Conservation (phyloP, 2,329 filamentous ascomycete species). For the Penicillium sp. region DNA sequence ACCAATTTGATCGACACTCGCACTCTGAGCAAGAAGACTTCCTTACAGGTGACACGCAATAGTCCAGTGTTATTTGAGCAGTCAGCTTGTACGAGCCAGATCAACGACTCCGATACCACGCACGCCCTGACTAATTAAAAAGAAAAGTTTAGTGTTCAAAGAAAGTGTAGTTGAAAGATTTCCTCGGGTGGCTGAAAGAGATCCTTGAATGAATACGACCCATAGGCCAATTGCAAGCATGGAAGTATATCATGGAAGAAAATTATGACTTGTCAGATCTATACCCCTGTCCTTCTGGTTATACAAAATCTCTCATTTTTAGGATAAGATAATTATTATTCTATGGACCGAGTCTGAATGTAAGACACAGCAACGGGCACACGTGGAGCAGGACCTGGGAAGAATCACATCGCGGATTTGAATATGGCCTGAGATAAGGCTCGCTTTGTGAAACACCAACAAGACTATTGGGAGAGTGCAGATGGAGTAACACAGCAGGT, state of each 20-base stretch:
- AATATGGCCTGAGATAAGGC: not conserved
- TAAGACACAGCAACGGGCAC: not conserved
- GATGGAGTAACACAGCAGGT: not conserved
- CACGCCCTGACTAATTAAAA: not conserved
- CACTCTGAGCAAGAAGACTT: too few species aligned
- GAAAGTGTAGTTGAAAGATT: not conserved
- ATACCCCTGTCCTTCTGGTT: not conserved
- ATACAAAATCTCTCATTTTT: not conserved
- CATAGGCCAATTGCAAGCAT: not conserved
- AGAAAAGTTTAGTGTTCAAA: not conserved
- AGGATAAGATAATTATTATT: not conserved
- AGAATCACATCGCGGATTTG: not conserved
- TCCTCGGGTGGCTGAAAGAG: not conserved
- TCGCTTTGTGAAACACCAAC: not conserved
- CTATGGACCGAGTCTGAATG: not conserved
- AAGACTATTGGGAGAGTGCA: not conserved
- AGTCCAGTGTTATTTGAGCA: too few species aligned
- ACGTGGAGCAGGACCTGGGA: not conserved
- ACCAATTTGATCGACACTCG: too few species aligned
- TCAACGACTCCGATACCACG: too few species aligned
- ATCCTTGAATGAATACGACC: not conserved
- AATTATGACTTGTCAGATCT: not conserved
- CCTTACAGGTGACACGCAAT: too few species aligned
- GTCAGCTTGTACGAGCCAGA: too few species aligned
- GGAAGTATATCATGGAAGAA: not conserved